These are phyloP conservation scores for Cladorrhinum sp. DNA, from an alignment of 2,329 filamentous ascomycete species.

Conservation along the genomic window DNA sequence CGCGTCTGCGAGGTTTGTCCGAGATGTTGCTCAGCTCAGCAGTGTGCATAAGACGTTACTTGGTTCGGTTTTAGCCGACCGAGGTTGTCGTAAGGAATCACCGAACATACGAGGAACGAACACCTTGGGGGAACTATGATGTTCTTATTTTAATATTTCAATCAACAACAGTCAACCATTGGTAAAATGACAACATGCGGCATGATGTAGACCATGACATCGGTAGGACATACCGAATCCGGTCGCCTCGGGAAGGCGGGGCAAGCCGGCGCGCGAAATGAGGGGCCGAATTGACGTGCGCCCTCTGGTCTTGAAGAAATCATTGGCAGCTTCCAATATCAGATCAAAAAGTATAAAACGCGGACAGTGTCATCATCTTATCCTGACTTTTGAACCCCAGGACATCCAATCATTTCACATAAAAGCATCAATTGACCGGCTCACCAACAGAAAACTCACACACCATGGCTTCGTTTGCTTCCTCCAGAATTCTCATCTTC, in stretches of 20 bases:
- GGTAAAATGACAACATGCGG: neutral
- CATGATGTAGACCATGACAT: neutral
- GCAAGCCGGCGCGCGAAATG: constrained; percentile 9
- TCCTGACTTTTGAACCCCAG: too few species aligned
- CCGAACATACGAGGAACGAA: neutral
- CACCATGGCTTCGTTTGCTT: constrained; percentile 21
- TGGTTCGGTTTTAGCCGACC: neutral
- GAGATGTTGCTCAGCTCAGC: constrained; percentile 4
- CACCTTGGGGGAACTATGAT: neutral
- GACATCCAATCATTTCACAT: too few species aligned
- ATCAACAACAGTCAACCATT: neutral
- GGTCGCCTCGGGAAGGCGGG: constrained; percentile 6
- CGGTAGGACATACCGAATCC: neutral
- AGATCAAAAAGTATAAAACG: neutral
- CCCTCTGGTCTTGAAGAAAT: neutral
- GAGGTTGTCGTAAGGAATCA: neutral
- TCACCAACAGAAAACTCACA: neutral
- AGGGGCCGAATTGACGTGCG: constrained; percentile 15
- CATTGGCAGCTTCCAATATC: neutral
- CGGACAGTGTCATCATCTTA: neutral
- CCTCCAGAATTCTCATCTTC: constrained; percentile 35
- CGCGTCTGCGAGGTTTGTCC: neutral
- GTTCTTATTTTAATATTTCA: neutral
- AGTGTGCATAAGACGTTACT: constrained; percentile 1
- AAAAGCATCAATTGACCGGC: neutral